Percentiles rank a stretch among this genome's conserved stretches.
These are phyloP conservation scores for Epichloe typhina DNA, from an alignment of 2,329 filamentous ascomycete species.

Conservation along the genomic window DNA sequence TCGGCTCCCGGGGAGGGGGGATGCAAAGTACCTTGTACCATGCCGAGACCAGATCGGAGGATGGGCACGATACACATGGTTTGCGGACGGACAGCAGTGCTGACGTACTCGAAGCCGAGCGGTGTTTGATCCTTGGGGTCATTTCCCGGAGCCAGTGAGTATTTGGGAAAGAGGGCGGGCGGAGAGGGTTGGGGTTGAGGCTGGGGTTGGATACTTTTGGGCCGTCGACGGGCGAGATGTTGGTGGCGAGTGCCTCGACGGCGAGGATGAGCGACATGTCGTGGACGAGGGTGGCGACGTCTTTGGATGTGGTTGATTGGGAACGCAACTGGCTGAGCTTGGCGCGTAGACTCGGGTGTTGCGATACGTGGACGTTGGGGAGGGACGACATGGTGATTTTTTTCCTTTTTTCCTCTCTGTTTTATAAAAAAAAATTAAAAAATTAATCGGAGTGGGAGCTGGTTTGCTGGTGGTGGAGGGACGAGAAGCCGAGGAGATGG, in stretches of 20 bases:
- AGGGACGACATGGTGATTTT: conserved; percentile 24
- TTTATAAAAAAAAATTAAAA: accelerated
- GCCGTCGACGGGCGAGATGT: conserved; percentile 41
- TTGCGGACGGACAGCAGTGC: conserved; percentile 46
- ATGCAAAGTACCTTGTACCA: conserved; percentile 57
- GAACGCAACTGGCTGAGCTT: conserved; percentile 88
- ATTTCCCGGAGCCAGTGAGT: too few species aligned
- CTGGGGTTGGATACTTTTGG: conserved; percentile 45
- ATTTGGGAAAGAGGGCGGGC: neutral
- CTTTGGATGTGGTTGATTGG: conserved; percentile 51
- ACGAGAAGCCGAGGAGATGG: too few species aligned
- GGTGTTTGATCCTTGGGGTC: conserved; percentile 56
- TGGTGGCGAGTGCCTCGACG: conserved; percentile 62
- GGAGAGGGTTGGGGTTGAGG: neutral
- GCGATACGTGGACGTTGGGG: conserved; percentile 63
- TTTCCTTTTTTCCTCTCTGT: too few species aligned
- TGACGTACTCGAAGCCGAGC: conserved; percentile 63
- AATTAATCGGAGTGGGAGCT: too few species aligned
- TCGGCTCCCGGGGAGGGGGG: too few species aligned
- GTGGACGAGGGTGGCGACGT: conserved; percentile 71
- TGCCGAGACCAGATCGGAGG: conserved; percentile 79
- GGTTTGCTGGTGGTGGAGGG: too few species aligned
- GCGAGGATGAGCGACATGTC: conserved; percentile 76
- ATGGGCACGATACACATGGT: conserved; percentile 79
- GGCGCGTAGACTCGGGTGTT: conserved; percentile 71